Evolutionary conservation across 2,329 filamentous ascomycete genomes (phyloP).

Genomic region (Paraphoma sp.): DNA sequence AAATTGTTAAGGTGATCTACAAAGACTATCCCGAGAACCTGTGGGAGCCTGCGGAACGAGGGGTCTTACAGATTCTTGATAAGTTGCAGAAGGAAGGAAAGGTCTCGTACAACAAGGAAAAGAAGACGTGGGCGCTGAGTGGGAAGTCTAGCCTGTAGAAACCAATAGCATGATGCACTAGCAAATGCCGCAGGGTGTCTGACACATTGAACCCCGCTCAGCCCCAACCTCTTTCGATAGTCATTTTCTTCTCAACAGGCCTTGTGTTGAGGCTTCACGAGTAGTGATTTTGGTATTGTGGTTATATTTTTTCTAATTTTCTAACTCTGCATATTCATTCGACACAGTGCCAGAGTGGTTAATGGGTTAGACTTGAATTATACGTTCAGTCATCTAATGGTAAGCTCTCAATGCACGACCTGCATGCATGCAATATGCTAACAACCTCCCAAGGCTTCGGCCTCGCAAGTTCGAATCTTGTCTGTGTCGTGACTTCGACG

Average conservation of each 20-base stretch:
- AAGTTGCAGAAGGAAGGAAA: conserved; percentile 80
- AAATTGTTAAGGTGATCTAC: conserved; percentile 90
- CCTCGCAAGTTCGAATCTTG: conserved; percentile 50
- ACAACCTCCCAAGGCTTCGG: conserved; percentile 34
- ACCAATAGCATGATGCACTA: conserved; percentile 16
- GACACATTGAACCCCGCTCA: background rate
- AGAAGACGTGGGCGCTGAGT: conserved; percentile 44
- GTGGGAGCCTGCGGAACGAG: conserved; percentile 76
- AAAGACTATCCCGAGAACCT: conserved; percentile 76
- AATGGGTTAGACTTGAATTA: conserved; percentile 53
- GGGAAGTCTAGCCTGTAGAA: conserved; percentile 40
- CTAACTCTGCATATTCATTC: conserved; percentile 1
- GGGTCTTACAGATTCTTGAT: conserved; percentile 76
- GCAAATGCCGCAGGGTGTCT: background rate
- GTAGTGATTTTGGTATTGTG: conserved; percentile 2
- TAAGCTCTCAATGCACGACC: too few relatives aligned
- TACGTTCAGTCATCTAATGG: conserved; percentile 48
- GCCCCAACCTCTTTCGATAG: background rate
- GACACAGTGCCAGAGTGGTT: conserved; percentile 50
- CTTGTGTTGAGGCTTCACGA: too few relatives aligned
- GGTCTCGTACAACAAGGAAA: conserved; percentile 53
- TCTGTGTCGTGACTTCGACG: conserved; percentile 22
- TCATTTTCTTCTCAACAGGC: background rate
- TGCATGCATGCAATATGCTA: too few relatives aligned
- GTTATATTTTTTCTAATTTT: background rate